These are phyloP conservation scores for Aureobasidium subglaciale DNA, from an alignment of 2,329 filamentous ascomycete species.

Conservation along the genomic window DNA sequence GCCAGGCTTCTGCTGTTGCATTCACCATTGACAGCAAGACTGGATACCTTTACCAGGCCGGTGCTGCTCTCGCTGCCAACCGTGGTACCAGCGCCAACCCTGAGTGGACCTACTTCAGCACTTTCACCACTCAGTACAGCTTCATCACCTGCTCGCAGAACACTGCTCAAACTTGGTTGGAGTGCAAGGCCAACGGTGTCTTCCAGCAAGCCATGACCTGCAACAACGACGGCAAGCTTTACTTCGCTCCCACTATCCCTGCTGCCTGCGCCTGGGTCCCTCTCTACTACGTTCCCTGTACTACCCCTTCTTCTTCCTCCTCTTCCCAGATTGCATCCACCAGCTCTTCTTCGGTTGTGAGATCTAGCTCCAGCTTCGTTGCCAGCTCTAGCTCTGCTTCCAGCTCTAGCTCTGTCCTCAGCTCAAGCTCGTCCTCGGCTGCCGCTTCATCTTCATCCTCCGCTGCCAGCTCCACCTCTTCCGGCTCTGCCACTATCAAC, in stretches of 20 bases:
- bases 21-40: constrained; percentile 3
- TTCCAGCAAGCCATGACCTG: constrained; percentile 7
- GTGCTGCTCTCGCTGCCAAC: neutral
- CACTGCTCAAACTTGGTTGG: neutral
- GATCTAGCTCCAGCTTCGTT: neutral
- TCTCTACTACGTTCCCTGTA: neutral
- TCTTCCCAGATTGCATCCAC: neutral
- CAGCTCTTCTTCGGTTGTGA: neutral
- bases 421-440: neutral
- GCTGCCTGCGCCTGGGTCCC: neutral
- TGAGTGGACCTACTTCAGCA: constrained; percentile 2
- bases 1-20: neutral
- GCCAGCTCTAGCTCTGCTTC: constrained; percentile 11
- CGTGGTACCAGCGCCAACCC: neutral
- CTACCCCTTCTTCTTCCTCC: neutral
- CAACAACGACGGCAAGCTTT: constrained; percentile 9
- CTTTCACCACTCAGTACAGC: neutral
- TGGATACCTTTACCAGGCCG: neutral
- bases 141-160: neutral
- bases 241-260: constrained; percentile 3
- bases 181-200: constrained; percentile 8
- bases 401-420: neutral
- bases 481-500: constrained; percentile 9
- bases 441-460: neutral
- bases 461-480: constrained; percentile 3